phyloP scores from a whole-genome alignment of 345 rosid genomes.

The Pistacia atlantica region DNA sequence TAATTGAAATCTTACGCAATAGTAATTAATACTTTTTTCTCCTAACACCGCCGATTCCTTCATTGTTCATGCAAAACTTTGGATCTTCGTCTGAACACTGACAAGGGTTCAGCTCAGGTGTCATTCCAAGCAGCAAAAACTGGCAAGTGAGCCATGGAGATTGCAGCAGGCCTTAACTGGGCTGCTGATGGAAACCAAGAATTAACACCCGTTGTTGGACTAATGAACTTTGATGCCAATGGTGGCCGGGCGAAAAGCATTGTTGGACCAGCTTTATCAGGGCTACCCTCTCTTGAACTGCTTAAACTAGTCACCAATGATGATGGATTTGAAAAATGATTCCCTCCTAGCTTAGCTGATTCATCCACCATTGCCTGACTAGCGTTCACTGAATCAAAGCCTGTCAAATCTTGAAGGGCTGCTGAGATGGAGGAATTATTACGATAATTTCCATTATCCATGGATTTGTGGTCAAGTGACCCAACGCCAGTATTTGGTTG shows the following conservation, averaged over 20 bases:
- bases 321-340: constrained; percentile 51
- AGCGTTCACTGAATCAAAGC: constrained; percentile 40
- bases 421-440: constrained; percentile 32
- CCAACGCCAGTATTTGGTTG: constrained; percentile 28
- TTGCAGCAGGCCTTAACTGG: constrained; percentile 43
- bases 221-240: constrained; percentile 49
- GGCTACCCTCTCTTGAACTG: constrained; percentile 74
- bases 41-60: constrained; percentile 5
- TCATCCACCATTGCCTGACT: constrained; percentile 38
- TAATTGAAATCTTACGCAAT: constrained; percentile 17
- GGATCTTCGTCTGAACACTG: not conserved
- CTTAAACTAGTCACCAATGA: constrained; percentile 66
- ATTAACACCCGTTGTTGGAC: constrained; percentile 32
- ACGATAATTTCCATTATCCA: constrained; percentile 26
- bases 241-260: constrained; percentile 57
- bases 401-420: constrained; percentile 48
- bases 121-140: constrained; percentile 80
- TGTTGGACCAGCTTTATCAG: constrained; percentile 45
- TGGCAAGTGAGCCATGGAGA: constrained; percentile 64
- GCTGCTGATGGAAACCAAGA: constrained; percentile 58
- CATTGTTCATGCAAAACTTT: constrained; percentile 18
- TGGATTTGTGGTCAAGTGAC: constrained; percentile 37
- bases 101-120: constrained; percentile 34
- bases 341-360: constrained; percentile 31
- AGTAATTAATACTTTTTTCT: not conserved